These are phyloP conservation scores for Chytridiales sp. DNA, from an alignment of 371 early-diverging fungal genomes.

Conservation along the genomic window DNA sequence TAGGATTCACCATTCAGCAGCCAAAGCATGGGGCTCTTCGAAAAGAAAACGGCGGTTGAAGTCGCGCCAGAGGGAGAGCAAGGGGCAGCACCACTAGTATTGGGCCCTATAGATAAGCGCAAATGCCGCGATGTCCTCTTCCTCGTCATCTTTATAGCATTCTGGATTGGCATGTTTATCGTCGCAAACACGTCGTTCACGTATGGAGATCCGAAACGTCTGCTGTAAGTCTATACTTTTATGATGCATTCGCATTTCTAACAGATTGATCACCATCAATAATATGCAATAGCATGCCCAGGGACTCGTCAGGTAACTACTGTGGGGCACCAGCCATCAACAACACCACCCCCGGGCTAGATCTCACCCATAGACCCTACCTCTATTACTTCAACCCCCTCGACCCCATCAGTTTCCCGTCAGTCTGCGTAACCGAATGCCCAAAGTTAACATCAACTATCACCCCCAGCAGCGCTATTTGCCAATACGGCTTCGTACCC, in stretches of 20 bases:
- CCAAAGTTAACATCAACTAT: slow-evolving; percentile 29
- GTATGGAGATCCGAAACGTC: slow-evolving; percentile 30
- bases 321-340: slow-evolving; percentile 28
- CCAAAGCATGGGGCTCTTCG: too few species aligned
- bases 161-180: slow-evolving; percentile 43
- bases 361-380: slow-evolving; percentile 28
- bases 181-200: slow-evolving; percentile 35
- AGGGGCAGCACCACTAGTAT: too few species aligned
- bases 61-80: too few species aligned
- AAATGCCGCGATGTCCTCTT: slow-evolving; percentile 37
- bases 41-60: too few species aligned
- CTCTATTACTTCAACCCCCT: slow-evolving; percentile 38
- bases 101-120: slow-evolving; percentile 28
- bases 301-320: slow-evolving; percentile 30
- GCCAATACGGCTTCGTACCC: slow-evolving; percentile 28
- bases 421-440: slow-evolving; percentile 36
- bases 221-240: slow-evolving; percentile 30
- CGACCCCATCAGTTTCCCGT: slow-evolving; percentile 9
- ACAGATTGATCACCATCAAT: background rate
- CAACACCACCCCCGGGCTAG: slow-evolving; percentile 11
- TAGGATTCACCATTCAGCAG: too few species aligned
- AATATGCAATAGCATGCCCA: slow-evolving; percentile 18
- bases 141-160: slow-evolving; percentile 35
- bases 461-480: slow-evolving; percentile 19
- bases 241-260: background rate